These are phyloP conservation scores for Papilionanthe hybrid DNA, from an alignment of 116 monocot species.

Conservation along the genomic window DNA sequence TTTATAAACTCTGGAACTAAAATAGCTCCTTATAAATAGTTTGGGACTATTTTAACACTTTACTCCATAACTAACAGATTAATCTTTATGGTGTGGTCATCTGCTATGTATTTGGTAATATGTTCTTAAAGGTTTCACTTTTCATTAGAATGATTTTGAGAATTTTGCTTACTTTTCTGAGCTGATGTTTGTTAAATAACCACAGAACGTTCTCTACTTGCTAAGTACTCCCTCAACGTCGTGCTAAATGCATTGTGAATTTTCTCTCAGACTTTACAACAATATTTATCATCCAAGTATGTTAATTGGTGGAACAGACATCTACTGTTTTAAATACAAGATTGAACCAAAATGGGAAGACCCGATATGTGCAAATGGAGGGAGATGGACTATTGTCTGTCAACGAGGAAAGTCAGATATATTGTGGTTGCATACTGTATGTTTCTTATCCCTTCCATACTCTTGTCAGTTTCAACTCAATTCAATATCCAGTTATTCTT, in stretches of 20 bases:
- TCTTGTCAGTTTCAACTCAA: not conserved
- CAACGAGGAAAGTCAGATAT: conserved; percentile 56
- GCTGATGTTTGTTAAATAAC: not conserved
- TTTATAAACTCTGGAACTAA: too few species aligned
- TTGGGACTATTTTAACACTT: too few species aligned
- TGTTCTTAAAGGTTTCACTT: not conserved
- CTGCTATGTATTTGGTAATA: not conserved
- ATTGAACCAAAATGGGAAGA: conserved; percentile 89
- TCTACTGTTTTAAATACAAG: conserved; percentile 68
- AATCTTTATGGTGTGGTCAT: not conserved
- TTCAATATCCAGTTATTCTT: not conserved
- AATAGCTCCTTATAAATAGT: too few species aligned
- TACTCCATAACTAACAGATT: not conserved
- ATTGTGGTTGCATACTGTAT: conserved; percentile 68
- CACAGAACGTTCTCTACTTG: not conserved
- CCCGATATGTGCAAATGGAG: conserved; percentile 73
- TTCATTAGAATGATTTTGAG: not conserved
- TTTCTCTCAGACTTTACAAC: conserved; percentile 60
- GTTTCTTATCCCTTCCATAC: not conserved
- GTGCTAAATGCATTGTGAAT: not conserved
- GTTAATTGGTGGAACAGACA: conserved; percentile 60
- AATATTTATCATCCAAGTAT: conserved; percentile 70
- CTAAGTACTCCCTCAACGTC: not conserved
- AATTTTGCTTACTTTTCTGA: not conserved
- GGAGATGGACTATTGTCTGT: conserved; percentile 61